A percentile compares a stretch with the other conserved stretches of the same genome.
phyloP scores from a whole-genome alignment of 306 rosid species.

The Astragalus glycyphyllos region DNA sequence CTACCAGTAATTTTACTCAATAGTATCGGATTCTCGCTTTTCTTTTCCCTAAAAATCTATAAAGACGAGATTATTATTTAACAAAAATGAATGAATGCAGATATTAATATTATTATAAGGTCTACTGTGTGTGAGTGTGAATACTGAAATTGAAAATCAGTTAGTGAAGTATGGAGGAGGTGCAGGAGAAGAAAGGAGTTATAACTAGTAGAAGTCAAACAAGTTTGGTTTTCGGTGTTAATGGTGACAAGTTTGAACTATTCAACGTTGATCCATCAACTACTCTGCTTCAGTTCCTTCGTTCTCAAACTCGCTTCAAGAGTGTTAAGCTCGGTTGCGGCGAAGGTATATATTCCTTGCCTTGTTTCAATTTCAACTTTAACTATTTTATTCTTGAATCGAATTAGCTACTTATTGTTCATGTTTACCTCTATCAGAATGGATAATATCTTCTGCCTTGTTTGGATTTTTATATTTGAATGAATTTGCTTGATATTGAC shows the following conservation, averaged over 20 bases:
- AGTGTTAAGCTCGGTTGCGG: constrained; percentile 90
- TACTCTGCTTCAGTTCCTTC: constrained; percentile 80
- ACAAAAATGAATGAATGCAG: too few relatives aligned
- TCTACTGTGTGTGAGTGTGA: too few relatives aligned
- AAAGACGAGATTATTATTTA: too few relatives aligned
- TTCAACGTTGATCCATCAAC: constrained; percentile 65
- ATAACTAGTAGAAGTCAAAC: not conserved
- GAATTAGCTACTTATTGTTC: not conserved
- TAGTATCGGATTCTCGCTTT: too few relatives aligned
- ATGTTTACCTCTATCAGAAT: not conserved
- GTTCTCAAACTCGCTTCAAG: constrained; percentile 73
- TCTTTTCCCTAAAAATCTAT: too few relatives aligned
- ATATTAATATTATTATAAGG: too few relatives aligned
- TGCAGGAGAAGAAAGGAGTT: not conserved
- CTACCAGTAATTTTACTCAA: too few relatives aligned
- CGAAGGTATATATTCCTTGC: constrained; percentile 63
- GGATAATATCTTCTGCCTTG: not conserved
- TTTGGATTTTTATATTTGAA: not conserved
- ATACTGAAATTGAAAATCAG: not conserved
- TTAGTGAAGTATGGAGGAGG: constrained; percentile 44
- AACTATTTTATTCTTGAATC: not conserved
- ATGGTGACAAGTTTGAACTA: constrained; percentile 70
- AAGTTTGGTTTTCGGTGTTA: constrained; percentile 67
- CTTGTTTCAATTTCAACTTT: not conserved
- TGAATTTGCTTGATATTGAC: not conserved